A percentile compares a stretch with the other conserved stretches of the same genome.
These are phyloP conservation scores for Penicillium cataractarum DNA, from an alignment of 495 filamentous ascomycete genomes.

Conservation along the genomic window DNA sequence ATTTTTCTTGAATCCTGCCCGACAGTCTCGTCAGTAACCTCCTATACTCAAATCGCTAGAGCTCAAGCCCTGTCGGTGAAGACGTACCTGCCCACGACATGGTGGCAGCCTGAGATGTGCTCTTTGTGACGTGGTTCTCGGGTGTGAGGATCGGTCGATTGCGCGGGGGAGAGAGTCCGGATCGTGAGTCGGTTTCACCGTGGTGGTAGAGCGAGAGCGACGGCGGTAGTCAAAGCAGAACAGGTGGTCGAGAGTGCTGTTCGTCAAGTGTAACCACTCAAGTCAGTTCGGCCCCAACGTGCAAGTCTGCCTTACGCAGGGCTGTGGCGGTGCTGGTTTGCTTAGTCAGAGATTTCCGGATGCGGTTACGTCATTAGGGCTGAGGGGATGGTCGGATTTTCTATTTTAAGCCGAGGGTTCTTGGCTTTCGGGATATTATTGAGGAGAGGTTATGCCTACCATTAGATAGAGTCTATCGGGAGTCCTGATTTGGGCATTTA, in stretches of 20 bases:
- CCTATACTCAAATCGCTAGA: constrained; percentile 2
- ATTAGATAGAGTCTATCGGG: background rate
- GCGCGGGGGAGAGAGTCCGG: background rate
- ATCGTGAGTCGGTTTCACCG: background rate
- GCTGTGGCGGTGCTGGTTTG: constrained; percentile 25
- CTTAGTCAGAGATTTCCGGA: constrained; percentile 17
- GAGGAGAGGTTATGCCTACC: background rate
- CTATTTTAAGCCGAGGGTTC: background rate
- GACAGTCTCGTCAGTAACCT: background rate
- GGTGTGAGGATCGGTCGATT: background rate
- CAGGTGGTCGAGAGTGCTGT: background rate
- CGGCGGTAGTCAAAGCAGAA: background rate
- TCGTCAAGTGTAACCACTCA: background rate
- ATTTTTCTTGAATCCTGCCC: constrained; percentile 94
- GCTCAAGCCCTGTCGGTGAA: background rate
- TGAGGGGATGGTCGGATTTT: background rate
- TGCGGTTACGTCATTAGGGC: constrained; percentile 32
- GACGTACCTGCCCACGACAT: constrained; percentile 69
- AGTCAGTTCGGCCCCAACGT: constrained; percentile 7
- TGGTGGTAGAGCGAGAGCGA: background rate
- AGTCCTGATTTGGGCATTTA: too few species aligned
- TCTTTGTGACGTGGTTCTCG: constrained; percentile 3
- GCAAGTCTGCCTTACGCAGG: constrained; percentile 16
- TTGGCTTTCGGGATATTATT: background rate
- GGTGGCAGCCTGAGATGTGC: constrained; percentile 26